Conservation (phyloP, 805 yeast species). For the Debaryomyces castellii region DNA sequence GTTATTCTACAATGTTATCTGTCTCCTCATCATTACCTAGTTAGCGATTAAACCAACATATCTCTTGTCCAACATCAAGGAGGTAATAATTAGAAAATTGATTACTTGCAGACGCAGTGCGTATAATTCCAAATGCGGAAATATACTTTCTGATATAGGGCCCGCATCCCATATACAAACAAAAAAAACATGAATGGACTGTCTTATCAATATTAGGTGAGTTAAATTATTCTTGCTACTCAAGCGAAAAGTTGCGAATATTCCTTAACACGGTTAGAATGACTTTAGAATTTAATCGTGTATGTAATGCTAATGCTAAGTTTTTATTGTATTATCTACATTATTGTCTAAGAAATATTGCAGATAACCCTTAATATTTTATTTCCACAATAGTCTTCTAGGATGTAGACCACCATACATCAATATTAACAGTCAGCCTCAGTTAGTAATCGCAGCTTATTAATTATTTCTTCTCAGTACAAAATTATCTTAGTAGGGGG, state of each 20-base stretch:
- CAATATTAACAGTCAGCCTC: not conserved
- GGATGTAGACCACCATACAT: not conserved
- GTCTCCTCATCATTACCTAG: not conserved
- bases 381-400: not conserved
- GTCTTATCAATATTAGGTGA: not conserved
- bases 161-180: not conserved
- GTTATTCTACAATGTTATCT: not conserved
- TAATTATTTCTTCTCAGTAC: not conserved
- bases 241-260: not conserved
- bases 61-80: not conserved
- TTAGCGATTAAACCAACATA: not conserved
- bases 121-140: not conserved
- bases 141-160: not conserved
- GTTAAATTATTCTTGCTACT: not conserved
- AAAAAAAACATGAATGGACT: not conserved
- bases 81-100: not conserved
- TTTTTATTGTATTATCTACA: not conserved
- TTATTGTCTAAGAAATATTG: not conserved
- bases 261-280: not conserved
- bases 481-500: not conserved
- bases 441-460: no score
- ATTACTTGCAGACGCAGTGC: not conserved
- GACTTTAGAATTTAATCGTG: not conserved
- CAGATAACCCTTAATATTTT: not conserved
- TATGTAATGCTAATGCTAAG: no score